These are phyloP conservation scores for Aureobasidium musti DNA, from an alignment of 2,329 filamentous ascomycete species.

Conservation along the genomic window DNA sequence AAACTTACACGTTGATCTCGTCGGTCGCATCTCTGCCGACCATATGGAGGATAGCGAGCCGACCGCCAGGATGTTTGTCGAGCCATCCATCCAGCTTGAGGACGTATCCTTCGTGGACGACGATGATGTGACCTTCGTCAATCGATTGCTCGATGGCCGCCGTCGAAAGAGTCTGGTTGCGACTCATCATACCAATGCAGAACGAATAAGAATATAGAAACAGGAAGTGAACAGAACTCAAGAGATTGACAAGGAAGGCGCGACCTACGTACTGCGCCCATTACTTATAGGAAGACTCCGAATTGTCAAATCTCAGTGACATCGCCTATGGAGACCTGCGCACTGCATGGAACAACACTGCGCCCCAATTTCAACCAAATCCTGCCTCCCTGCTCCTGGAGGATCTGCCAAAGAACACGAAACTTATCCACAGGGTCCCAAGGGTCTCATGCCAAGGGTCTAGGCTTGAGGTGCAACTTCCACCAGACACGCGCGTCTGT, in stretches of 20 bases:
- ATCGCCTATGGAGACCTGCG: constrained; percentile 1
- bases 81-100: constrained; percentile 62
- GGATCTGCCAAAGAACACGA: background rate
- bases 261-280: background rate
- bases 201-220: background rate
- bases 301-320: constrained; percentile 3
- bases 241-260: background rate
- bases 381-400: background rate
- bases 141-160: constrained; percentile 21
- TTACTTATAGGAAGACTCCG: background rate
- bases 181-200: background rate
- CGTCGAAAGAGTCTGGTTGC: constrained; percentile 1
- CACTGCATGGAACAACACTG: constrained; percentile 7
- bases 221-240: background rate
- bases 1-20: constrained; percentile 60
- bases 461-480: constrained; percentile 17
- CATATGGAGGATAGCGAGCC: constrained; percentile 70
- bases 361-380: constrained; percentile 7
- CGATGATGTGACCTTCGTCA: constrained; percentile 54
- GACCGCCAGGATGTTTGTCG: constrained; percentile 60
- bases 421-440: background rate
- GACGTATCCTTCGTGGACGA: constrained; percentile 59
- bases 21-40: constrained; percentile 61
- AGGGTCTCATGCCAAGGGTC: background rate
- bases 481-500: constrained; percentile 15